Base-by-base conservation (phyloP, 2,329 filamentous ascomycete species). In the Trichoderma harzianum region DNA sequence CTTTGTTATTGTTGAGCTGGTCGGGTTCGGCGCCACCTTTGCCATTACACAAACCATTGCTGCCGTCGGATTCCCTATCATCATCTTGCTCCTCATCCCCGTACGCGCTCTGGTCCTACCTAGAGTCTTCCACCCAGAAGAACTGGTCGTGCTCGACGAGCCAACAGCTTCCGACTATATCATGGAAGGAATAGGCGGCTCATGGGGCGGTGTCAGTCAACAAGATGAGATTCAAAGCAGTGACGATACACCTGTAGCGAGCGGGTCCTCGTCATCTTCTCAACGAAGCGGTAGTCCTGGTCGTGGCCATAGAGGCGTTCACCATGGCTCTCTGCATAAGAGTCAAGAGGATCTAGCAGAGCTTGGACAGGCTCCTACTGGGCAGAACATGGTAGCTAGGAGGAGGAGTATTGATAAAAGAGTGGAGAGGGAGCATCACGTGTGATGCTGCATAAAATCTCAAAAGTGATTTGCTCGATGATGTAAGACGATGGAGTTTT, bases 11-110 rank as follows among this genome's bases (percentile, higher is more conserved):
- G 80, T 94, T 39, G 90, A 94, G 80, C 81, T 95, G 5, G 28
- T 91, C 57, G 92, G 89, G 0, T 94, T 95, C 76, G 92, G 86
- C 3, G 92, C 90, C 26, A 95, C 93, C 0, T 94, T 95, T 79
- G 92, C 93, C 72, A 93, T 95, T 76, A 94, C 93, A 0, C 91
- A 95, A 82, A 95, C 93, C 0, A 91, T 95, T 64, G 93, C 92
- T 3, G 93, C 93, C 3, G 92, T 95, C 12, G 93, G 93, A 0
- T 95, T 95, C 75, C 93, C 93, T 10, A 86, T 94, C 43, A 87
- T 93, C 74, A 93, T 94, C 77, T 81, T 94, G 62, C 80, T 89
- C 18, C 83, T 94, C 6, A 90, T 94, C 28, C 92, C 92, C 0
- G 81, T 90, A 2, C 86, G 92, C 10, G 88, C 90, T 2, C 83